phyloP scores from a whole-genome alignment of 139 green algal species.

The Chlamydomonas sphaeroides region DNA sequence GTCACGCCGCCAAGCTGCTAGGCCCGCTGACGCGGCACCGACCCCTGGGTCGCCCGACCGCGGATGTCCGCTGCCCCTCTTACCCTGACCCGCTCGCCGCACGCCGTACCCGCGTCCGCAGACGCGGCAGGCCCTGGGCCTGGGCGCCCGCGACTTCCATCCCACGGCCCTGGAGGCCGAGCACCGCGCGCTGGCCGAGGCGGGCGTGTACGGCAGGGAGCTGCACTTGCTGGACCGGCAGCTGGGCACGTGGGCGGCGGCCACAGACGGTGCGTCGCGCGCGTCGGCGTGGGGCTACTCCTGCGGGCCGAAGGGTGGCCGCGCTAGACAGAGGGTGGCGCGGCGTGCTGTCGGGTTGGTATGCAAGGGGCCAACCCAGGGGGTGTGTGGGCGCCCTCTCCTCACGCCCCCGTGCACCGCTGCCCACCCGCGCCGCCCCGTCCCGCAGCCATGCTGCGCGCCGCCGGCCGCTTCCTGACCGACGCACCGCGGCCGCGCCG shows the following conservation, averaged over 20 bases:
- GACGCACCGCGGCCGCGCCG: conserved; percentile 14
- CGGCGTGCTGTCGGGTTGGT: too few relatives aligned
- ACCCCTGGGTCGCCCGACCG: background rate
- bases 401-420: too few relatives aligned
- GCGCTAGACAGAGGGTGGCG: too few relatives aligned
- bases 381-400: background rate
- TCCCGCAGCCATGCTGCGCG: background rate
- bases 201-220: background rate
- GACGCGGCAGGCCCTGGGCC: conserved; percentile 31
- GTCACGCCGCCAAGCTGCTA: background rate
- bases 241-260: conserved; percentile 9
- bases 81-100: background rate
- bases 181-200: conserved; percentile 6
- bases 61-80: background rate
- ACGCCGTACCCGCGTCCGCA: background rate
- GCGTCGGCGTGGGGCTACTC: too few relatives aligned
- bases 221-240: conserved; percentile 28
- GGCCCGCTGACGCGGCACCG: too few relatives aligned
- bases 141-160: conserved; percentile 18
- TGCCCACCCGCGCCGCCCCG: background rate
- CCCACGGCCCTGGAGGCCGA: conserved; percentile 37
- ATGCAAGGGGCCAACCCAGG: background rate
- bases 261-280: conserved; percentile 11
- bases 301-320: too few relatives aligned
- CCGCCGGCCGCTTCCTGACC: conserved; percentile 10